phyloP scores from a whole-genome alignment of 2,329 filamentous ascomycete genomes.

The Arthrobotrys entomopaga region DNA sequence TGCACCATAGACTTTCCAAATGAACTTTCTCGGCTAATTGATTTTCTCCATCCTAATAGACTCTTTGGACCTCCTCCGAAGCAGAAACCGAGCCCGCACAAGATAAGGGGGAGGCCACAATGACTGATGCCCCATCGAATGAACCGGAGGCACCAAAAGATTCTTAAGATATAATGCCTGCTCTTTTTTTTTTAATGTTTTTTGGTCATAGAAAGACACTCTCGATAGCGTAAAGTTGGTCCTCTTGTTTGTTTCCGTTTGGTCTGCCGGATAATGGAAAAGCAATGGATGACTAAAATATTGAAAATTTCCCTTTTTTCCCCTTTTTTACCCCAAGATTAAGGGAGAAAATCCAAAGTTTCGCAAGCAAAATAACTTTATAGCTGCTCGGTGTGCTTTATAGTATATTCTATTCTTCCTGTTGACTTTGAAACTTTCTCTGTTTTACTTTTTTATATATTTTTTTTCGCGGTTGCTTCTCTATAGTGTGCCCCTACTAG shows the following conservation, averaged over 20 bases:
- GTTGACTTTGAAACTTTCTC: constrained; percentile 17
- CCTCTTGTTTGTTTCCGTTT: constrained; percentile 49
- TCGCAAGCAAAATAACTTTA: constrained; percentile 28
- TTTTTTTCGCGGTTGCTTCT: constrained; percentile 22
- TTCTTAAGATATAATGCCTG: constrained; percentile 40
- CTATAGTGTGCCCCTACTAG: constrained; percentile 13
- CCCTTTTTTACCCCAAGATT: constrained; percentile 12
- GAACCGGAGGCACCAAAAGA: constrained; percentile 62
- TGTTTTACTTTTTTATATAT: constrained; percentile 14
- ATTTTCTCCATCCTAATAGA: constrained; percentile 69
- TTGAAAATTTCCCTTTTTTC: constrained; percentile 15
- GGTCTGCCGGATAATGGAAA: constrained; percentile 53
- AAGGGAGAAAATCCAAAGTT: constrained; percentile 21
- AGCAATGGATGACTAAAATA: constrained; percentile 29
- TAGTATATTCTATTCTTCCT: constrained; percentile 51
- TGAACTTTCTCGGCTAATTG: constrained; percentile 1
- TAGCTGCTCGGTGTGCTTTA: constrained; percentile 47
- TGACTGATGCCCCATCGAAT: constrained; percentile 67
- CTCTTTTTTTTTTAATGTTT: constrained; percentile 48
- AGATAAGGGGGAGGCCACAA: constrained; percentile 68
- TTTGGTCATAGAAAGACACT: constrained; percentile 58
- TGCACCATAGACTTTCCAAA: background rate
- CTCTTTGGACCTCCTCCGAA: constrained; percentile 99
- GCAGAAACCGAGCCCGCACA: constrained; percentile 75
- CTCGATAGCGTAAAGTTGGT: constrained; percentile 56